Percentiles rank a stretch among this genome's conserved stretches.
phyloP scores from a whole-genome alignment of 2,329 filamentous ascomycete genomes.

The Purpureocillium lavendulum region DNA sequence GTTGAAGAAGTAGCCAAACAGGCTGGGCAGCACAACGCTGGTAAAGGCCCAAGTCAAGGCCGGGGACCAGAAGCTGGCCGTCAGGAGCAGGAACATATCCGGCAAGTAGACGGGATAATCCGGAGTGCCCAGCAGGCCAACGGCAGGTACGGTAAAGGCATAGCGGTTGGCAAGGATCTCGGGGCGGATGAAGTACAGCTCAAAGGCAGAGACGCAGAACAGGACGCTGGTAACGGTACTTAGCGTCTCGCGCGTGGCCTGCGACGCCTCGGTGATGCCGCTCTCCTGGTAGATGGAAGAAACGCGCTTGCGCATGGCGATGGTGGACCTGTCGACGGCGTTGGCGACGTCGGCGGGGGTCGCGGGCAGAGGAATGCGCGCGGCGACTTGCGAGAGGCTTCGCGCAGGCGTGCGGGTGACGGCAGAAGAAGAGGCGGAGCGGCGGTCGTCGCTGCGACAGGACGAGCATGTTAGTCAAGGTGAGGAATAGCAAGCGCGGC shows the following conservation, averaged over 20 bases:
- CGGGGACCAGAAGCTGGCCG: constrained; percentile 75
- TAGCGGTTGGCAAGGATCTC: constrained; percentile 65
- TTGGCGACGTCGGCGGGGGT: constrained; percentile 72
- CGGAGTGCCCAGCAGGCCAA: constrained; percentile 44
- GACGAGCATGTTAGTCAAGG: constrained; percentile 2
- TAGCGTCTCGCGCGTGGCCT: constrained; percentile 58
- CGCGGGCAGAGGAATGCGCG: constrained; percentile 65
- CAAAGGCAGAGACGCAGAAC: constrained; percentile 57
- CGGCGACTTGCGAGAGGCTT: constrained; percentile 42
- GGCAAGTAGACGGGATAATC: constrained; percentile 61
- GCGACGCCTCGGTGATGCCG: constrained; percentile 56
- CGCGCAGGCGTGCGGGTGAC: constrained; percentile 41
- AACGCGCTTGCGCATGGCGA: constrained; percentile 59
- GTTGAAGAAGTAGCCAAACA: constrained; percentile 86
- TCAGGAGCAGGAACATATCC: constrained; percentile 72
- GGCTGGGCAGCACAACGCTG: constrained; percentile 58
- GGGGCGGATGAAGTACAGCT: constrained; percentile 60
- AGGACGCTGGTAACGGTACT: constrained; percentile 69
- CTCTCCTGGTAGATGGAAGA: constrained; percentile 55
- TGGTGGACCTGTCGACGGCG: constrained; percentile 63
- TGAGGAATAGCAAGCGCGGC: not conserved
- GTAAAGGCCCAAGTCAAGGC: constrained; percentile 70
- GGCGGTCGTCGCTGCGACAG: constrained; percentile 20
- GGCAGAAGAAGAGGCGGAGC: constrained; percentile 30
- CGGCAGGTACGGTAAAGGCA: constrained; percentile 62